These are phyloP conservation scores for Saccharomycopsis sp. DNA, from an alignment of 805 yeast species.

Conservation along the genomic window DNA sequence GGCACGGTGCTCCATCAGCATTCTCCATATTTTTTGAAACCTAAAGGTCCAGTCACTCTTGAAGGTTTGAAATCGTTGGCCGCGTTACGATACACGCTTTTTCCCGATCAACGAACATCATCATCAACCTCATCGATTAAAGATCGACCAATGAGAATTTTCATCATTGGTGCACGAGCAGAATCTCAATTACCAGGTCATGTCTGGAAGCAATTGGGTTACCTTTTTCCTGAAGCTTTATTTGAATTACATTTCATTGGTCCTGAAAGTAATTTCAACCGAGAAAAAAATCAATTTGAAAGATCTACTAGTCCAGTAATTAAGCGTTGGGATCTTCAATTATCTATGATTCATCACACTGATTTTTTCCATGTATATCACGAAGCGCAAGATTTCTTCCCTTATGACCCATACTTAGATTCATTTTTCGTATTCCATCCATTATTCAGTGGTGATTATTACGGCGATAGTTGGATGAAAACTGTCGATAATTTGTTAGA, in stretches of 20 bases:
- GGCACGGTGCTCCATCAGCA: conserved; percentile 76
- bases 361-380: conserved; percentile 87
- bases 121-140: conserved; percentile 35
- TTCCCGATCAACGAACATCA: conserved; percentile 55
- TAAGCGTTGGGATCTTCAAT: conserved; percentile 63
- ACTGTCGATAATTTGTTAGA: conserved; percentile 82
- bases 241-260: conserved; percentile 91
- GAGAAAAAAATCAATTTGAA: conserved; percentile 55
- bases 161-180: conserved; percentile 85
- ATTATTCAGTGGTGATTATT: conserved; percentile 76
- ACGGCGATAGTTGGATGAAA: conserved; percentile 84
- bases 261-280: conserved; percentile 81
- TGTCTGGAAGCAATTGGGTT: conserved; percentile 91
- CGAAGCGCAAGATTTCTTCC: conserved; percentile 91
- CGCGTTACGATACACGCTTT: conserved; percentile 83
- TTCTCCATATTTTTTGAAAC: conserved; percentile 76
- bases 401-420: conserved; percentile 95
- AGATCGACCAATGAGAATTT: conserved; percentile 84
- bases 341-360: conserved; percentile 77
- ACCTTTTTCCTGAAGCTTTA: conserved; percentile 71
- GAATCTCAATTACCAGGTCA: conserved; percentile 92
- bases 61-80: conserved; percentile 94
- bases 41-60: conserved; percentile 79
- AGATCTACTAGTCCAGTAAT: conserved; percentile 58
- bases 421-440: conserved; percentile 94